These are phyloP conservation scores for Coemansia sp. DNA, from an alignment of 192 early-diverging fungal genomes.

Conservation along the genomic window DNA sequence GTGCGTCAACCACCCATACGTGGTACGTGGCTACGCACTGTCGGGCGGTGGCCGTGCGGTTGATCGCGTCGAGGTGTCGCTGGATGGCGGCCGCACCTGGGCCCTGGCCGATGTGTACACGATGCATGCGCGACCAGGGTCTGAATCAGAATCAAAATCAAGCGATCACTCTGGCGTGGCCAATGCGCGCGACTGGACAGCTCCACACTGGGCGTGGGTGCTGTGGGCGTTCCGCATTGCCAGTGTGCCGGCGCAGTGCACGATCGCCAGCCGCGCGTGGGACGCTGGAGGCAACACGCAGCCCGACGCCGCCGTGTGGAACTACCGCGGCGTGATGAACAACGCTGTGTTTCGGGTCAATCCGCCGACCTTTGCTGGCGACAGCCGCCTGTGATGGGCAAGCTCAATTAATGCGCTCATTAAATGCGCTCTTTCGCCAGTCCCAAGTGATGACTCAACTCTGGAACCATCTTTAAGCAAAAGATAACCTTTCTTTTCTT, in stretches of 20 bases:
- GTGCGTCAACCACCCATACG: constrained; percentile 28
- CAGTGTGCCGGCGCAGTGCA: constrained; percentile 38
- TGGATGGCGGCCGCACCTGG: constrained; percentile 85
- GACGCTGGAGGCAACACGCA: constrained; percentile 87
- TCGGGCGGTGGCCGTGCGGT: constrained; percentile 71
- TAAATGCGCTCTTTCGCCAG: neutral
- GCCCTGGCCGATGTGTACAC: constrained; percentile 59
- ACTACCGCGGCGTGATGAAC: constrained; percentile 80
- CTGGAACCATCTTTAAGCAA: too few relatives aligned
- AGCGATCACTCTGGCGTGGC: neutral
- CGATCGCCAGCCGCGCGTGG: constrained; percentile 76
- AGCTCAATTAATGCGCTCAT: neutral
- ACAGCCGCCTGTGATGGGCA: constrained; percentile 13
- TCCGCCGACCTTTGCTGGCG: constrained; percentile 12
- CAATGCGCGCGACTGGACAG: constrained; percentile 28
- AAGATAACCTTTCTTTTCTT: neutral
- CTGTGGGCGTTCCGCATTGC: constrained; percentile 70
- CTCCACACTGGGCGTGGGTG: constrained; percentile 79
- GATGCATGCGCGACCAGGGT: constrained; percentile 19
- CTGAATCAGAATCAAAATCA: too few relatives aligned
- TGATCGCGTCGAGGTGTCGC: constrained; percentile 75
- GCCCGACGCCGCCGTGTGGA: constrained; percentile 74
- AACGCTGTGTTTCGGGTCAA: constrained; percentile 59
- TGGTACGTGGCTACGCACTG: constrained; percentile 79
- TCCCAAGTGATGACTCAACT: constrained; percentile 5